phyloP scores from a whole-genome alignment of 2,329 filamentous ascomycete species.

The Colletotrichum destructivum region DNA sequence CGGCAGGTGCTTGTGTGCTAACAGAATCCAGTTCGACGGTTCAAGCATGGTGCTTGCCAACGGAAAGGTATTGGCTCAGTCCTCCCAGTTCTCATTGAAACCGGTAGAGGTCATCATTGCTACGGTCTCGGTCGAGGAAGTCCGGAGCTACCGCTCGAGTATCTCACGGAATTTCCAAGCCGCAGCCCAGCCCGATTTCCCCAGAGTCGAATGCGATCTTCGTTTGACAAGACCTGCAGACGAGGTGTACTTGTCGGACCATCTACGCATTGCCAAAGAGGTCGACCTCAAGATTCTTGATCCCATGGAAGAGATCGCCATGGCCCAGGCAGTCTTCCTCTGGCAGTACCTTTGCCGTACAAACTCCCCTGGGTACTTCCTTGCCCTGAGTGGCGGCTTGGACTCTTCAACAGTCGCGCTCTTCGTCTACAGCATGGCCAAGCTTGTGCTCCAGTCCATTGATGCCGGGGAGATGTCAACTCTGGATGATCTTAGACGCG shows the following conservation, averaged over 20 bases:
- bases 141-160: conserved; percentile 71
- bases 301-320: conserved; percentile 52
- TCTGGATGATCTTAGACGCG: conserved; percentile 47
- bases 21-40: conserved; percentile 66
- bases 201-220: conserved; percentile 48
- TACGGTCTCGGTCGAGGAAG: conserved; percentile 79
- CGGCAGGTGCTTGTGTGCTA: not conserved
- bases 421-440: conserved; percentile 65
- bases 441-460: conserved; percentile 69
- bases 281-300: conserved; percentile 38
- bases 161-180: conserved; percentile 72
- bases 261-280: conserved; percentile 49
- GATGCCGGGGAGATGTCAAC: conserved; percentile 50
- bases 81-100: conserved; percentile 71
- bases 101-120: conserved; percentile 76
- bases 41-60: conserved; percentile 75
- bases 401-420: conserved; percentile 39
- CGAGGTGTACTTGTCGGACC: conserved; percentile 46
- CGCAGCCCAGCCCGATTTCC: conserved; percentile 52
- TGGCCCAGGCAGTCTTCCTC: conserved; percentile 51
- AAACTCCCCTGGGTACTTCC: conserved; percentile 64
- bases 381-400: conserved; percentile 62
- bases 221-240: conserved; percentile 34
- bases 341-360: conserved; percentile 71
- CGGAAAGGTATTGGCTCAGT: conserved; percentile 65